Percentiles rank a stretch among this genome's conserved stretches.
Conservation (phyloP, 2,329 filamentous ascomycete genomes). For the Harringtonia aguacate region DNA sequence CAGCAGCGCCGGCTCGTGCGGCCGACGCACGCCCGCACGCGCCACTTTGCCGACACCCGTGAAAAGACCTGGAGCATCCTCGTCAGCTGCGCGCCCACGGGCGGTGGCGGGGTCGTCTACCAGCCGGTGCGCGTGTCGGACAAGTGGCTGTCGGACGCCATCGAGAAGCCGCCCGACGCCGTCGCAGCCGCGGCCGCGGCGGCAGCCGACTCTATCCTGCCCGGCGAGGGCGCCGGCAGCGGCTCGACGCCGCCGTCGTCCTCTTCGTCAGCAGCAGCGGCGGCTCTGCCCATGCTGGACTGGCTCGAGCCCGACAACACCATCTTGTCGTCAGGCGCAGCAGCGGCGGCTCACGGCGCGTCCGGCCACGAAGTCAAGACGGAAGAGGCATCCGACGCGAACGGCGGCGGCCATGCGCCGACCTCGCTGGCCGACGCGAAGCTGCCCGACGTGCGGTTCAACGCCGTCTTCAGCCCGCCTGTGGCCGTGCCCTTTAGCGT, state of each 20-base stretch:
- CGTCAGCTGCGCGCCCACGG: conserved; percentile 49
- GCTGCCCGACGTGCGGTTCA: conserved; percentile 63
- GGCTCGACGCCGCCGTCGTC: too few species aligned
- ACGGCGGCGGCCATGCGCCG: conserved; percentile 12
- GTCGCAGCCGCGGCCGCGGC: too few species aligned
- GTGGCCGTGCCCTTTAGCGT: conserved; percentile 56
- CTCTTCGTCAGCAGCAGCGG: too few species aligned
- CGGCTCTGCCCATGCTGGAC: conserved; percentile 34
- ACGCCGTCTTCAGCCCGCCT: conserved; percentile 64
- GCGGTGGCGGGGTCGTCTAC: conserved; percentile 29
- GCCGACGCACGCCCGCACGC: conserved; percentile 15
- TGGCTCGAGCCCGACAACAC: conserved; percentile 62
- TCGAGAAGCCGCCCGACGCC: conserved; percentile 47
- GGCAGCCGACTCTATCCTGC: too few species aligned
- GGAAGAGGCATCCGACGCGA: conserved; percentile 2
- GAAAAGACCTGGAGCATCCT: conserved; percentile 55
- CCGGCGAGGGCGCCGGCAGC: conserved; percentile 14
- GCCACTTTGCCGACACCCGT: conserved; percentile 5
- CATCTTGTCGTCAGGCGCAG: conserved; percentile 10
- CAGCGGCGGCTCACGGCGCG: background rate
- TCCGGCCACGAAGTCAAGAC: conserved; percentile 5
- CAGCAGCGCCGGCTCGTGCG: conserved; percentile 45
- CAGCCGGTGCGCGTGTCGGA: conserved; percentile 59
- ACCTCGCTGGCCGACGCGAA: conserved; percentile 33
- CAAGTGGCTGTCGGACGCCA: conserved; percentile 58